These are phyloP conservation scores for Fusarium newnesense DNA, from an alignment of 2,329 filamentous ascomycete genomes.

Conservation along the genomic window DNA sequence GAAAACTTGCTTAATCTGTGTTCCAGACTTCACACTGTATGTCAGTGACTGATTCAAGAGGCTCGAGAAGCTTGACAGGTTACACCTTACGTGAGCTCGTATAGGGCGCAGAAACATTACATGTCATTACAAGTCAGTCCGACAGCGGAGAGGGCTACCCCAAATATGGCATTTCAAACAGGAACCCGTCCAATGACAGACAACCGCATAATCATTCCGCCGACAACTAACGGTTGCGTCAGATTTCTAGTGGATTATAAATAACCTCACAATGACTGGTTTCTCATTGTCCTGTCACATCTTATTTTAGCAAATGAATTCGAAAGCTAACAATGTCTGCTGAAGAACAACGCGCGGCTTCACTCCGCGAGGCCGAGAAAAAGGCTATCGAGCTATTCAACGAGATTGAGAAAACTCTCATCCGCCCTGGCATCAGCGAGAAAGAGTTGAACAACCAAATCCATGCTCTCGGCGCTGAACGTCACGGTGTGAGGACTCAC, in stretches of 20 bases:
- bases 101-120: neutral
- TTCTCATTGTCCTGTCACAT: rapidly evolving
- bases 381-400: neutral
- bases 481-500: neutral
- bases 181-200: neutral
- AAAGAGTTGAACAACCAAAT: neutral
- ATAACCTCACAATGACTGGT: neutral
- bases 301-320: neutral
- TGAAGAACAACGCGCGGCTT: neutral
- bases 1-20: too few species aligned
- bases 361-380: neutral
- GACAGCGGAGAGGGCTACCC: neutral
- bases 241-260: neutral
- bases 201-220: neutral
- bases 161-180: neutral
- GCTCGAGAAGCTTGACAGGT: neutral
- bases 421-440: neutral
- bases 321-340: neutral
- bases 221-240: neutral
- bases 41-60: too few species aligned
- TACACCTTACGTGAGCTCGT: neutral
- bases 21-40: too few species aligned
- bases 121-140: neutral
- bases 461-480: neutral
- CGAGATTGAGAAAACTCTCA: neutral